Conservation (phyloP, 352 stramenopile species). For the Globisporangium okanoganense region DNA sequence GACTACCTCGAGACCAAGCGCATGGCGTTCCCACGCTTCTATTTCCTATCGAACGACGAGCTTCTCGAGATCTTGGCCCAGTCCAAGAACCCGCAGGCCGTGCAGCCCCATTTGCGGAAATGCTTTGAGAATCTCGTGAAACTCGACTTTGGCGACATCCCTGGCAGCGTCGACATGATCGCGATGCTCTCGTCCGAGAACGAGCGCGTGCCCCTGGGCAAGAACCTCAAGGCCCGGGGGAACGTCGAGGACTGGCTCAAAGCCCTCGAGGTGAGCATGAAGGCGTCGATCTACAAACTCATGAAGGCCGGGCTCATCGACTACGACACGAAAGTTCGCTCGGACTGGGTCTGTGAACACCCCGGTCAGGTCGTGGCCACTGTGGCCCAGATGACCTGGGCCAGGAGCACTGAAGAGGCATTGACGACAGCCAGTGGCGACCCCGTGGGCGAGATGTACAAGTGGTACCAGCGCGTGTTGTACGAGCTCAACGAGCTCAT, state of each 20-base stretch:
- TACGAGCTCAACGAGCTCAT: conserved; percentile 90
- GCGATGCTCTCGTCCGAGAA: conserved; percentile 92
- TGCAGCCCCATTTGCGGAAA: conserved; percentile 93
- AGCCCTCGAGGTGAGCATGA: conserved; percentile 88
- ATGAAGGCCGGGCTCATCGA: conserved; percentile 92
- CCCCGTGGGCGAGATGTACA: conserved; percentile 48
- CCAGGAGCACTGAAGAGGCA: conserved; percentile 84
- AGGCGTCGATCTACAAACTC: conserved; percentile 87
- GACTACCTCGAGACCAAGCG: conserved; percentile 92
- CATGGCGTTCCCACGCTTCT: conserved; percentile 92
- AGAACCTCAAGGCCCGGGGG: conserved; percentile 91
- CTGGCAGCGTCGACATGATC: conserved; percentile 89
- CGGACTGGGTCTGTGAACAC: conserved; percentile 88
- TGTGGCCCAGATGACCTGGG: conserved; percentile 93
- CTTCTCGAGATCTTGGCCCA: conserved; percentile 94
- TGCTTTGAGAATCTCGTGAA: conserved; percentile 91
- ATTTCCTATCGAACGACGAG: conserved; percentile 95
- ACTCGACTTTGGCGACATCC: conserved; percentile 75
- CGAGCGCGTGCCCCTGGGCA: conserved; percentile 83
- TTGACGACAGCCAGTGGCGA: conserved; percentile 31
- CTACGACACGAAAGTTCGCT: conserved; percentile 81
- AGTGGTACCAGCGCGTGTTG: conserved; percentile 71
- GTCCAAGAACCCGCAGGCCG: conserved; percentile 92
- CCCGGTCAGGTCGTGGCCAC: conserved; percentile 92
- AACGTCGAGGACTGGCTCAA: conserved; percentile 90